These are phyloP conservation scores for Podosphaera leucotricha DNA, from an alignment of 2,329 filamentous ascomycete genomes.

Conservation along the genomic window DNA sequence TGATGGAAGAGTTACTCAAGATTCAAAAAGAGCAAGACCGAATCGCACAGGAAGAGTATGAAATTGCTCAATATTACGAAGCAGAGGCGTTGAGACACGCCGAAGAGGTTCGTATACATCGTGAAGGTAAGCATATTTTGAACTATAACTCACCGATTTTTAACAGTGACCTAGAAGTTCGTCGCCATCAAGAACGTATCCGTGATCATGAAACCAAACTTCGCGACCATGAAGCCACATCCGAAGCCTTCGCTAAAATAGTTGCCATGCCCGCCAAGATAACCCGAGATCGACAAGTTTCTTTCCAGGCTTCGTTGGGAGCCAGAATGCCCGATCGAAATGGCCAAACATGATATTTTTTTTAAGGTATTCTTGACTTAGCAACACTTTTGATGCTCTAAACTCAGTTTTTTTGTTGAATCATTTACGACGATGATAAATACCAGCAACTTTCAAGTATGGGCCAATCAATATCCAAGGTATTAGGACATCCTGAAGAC, in stretches of 20 bases:
- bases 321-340: neutral
- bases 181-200: constrained; percentile 11
- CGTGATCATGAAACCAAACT: constrained; percentile 8
- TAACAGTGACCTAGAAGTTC: constrained; percentile 7
- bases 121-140: constrained; percentile 7
- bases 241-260: constrained; percentile 14
- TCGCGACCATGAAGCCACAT: constrained; percentile 12
- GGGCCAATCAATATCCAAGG: too few species aligned
- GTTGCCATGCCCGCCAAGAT: constrained; percentile 14
- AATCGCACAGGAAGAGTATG: constrained; percentile 15
- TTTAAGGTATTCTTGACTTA: neutral
- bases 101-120: constrained; percentile 13
- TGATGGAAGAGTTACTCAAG: constrained; percentile 8
- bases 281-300: constrained; percentile 9
- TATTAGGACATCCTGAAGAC: too few species aligned
- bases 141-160: neutral
- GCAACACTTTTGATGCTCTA: neutral
- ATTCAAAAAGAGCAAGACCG: constrained; percentile 11
- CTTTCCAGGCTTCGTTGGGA: constrained; percentile 6
- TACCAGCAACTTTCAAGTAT: neutral
- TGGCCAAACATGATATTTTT: neutral
- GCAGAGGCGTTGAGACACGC: constrained; percentile 14
- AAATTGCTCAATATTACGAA: constrained; percentile 15
- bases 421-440: neutral
- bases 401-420: neutral